These are phyloP conservation scores for Tetrapisispora taiwanensis DNA, from an alignment of 805 yeast species.

Conservation along the genomic window DNA sequence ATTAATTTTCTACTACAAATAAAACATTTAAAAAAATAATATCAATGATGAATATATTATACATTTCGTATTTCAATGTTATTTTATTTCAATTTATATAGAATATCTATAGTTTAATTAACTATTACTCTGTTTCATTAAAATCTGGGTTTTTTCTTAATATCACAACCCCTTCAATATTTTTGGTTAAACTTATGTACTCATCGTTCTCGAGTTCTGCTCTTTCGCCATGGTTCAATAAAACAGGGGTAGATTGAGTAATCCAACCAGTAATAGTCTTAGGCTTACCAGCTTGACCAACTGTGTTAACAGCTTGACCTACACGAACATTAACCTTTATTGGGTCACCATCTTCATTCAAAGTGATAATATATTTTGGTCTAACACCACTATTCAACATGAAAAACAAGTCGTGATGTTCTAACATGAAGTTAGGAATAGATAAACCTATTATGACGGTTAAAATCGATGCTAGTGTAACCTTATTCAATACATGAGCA, in stretches of 20 bases:
- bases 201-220: constrained; percentile 91
- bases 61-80: too few species aligned
- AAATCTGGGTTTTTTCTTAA: constrained; percentile 83
- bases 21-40: too few species aligned
- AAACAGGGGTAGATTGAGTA: constrained; percentile 94
- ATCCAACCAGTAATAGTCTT: constrained; percentile 99
- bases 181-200: constrained; percentile 68
- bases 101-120: background rate
- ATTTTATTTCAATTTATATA: background rate
- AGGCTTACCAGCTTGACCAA: constrained; percentile 98
- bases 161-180: constrained; percentile 89
- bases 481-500: constrained; percentile 77
- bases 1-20: too few species aligned
- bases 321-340: constrained; percentile 93
- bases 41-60: too few species aligned
- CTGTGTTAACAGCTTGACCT: constrained; percentile 97
- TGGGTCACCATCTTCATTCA: constrained; percentile 84
- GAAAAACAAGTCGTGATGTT: constrained; percentile 74
- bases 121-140: constrained; percentile 45
- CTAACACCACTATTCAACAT: constrained; percentile 80
- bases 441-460: constrained; percentile 76
- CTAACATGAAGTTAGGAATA: constrained; percentile 78
- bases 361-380: constrained; percentile 88
- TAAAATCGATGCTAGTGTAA: constrained; percentile 78
- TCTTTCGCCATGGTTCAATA: constrained; percentile 86